Base-by-base conservation (phyloP, 2,329 filamentous ascomycete genomes). In the Drechslerella dactyloides region DNA sequence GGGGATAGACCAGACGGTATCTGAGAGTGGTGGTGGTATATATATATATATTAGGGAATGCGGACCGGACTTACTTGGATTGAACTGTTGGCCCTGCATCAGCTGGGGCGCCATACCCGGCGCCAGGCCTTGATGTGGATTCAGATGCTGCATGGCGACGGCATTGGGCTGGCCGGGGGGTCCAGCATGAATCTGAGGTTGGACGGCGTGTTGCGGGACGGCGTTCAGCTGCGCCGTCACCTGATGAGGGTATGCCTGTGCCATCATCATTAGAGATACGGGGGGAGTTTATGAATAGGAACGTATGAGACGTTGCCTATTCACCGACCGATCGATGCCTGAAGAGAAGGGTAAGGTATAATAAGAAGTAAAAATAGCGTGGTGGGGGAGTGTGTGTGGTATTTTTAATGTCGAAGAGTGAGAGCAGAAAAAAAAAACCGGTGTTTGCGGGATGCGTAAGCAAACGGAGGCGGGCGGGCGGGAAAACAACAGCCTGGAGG, bases 131-230 rank as follows among this genome's bases (percentile, higher is more conserved):
- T 75, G 73, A 10, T 76, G 75, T 6, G 75, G 75, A 46, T 75
- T 73, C 72, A 77, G 56, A 61, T 76, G 75, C 35, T 75, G 76
- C 73, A 77, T 76, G 24, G 66, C 69, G 59, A 75, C 73, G 10
- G 75, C 73, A 63, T 72, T 74, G 13, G 75, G 74, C 55, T 76
- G 75, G 19, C 75, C 76, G 35, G 76, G 75, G 52, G 76, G 76
- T 11, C 76, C 76, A 59, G 56, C 57, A 44, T 76, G 75, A 57
- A 76, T 74, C 59, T 76, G 75, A 33, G 75, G 76, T 73, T 76
- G 75, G 37, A 75, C 75, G 5, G 74, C 74, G 68, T 75, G 75
- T 61, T 76, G 76, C 44, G 74, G 74, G 61, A 74, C 74, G 33
- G 70, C 73, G 56, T 76, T 74, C 61, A 76, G 59, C 72, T 75